Conservation (phyloP, 2,329 filamentous ascomycete species). For the Lasiodiplodia sp. region DNA sequence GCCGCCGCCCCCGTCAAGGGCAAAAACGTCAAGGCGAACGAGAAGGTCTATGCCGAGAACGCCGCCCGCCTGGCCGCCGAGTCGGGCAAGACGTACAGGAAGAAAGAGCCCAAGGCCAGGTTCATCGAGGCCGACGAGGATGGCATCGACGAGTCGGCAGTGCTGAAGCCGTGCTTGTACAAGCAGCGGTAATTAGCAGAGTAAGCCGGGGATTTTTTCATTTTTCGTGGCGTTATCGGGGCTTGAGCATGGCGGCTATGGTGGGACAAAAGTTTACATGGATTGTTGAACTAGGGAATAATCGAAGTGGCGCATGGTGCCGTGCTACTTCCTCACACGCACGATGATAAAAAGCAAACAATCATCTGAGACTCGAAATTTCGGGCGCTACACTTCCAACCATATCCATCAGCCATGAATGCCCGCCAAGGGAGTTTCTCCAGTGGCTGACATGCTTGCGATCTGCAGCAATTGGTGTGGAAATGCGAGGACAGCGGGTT, state of each 20-base stretch:
- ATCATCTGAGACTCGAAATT: not conserved
- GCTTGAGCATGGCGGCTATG: not conserved
- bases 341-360: not conserved
- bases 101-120: slow-evolving; percentile 51
- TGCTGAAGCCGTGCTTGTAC: slow-evolving; percentile 95
- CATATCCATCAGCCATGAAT: not conserved
- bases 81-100: slow-evolving; percentile 42
- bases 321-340: not conserved
- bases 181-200: slow-evolving; percentile 72
- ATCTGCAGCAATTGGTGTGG: not conserved
- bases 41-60: slow-evolving; percentile 46
- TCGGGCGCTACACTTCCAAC: not conserved
- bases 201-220: not conserved
- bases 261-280: slow-evolving; percentile 3
- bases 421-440: not conserved
- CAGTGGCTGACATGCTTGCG: not conserved
- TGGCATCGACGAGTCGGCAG: slow-evolving; percentile 65
- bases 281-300: not conserved
- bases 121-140: slow-evolving; percentile 52
- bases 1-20: slow-evolving; percentile 76
- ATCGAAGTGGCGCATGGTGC: not conserved
- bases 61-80: slow-evolving; percentile 34
- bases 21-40: slow-evolving; percentile 66
- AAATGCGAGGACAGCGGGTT: not conserved
- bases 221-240: slow-evolving; percentile 2